phyloP scores from a whole-genome alignment of 345 rosid species.

The Balakata baccata region DNA sequence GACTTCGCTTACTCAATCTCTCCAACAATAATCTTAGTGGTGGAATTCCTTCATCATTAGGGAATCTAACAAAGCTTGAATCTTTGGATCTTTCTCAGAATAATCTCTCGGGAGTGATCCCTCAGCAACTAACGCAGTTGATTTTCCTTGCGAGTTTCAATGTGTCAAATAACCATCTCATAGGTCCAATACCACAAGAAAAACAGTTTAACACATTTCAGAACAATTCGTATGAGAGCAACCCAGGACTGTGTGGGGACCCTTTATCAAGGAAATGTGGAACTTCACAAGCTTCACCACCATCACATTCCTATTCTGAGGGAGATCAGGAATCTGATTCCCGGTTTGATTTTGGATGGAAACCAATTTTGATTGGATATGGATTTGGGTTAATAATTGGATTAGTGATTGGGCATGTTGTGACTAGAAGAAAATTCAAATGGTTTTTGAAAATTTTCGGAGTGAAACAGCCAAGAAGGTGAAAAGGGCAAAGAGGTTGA shows the following conservation, averaged over 20 bases:
- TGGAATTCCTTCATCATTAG: not conserved
- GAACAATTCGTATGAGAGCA: not conserved
- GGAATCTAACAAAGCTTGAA: not conserved
- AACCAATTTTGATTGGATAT: not conserved
- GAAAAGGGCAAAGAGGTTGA: too few relatives aligned
- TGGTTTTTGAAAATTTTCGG: not conserved
- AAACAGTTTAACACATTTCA: constrained; percentile 1
- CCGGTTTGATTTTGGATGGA: constrained; percentile 4
- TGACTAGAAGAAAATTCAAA: not conserved
- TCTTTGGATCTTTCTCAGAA: constrained; percentile 5
- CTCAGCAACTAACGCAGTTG: not conserved
- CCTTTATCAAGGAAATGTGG: not conserved
- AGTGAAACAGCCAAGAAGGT: too few relatives aligned
- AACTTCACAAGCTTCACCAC: not conserved
- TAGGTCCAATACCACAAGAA: not conserved
- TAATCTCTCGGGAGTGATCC: constrained; percentile 5
- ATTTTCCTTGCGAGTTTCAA: not conserved
- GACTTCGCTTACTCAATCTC: not conserved
- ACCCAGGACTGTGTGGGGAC: not conserved
- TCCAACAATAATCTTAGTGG: not conserved
- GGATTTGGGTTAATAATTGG: not conserved
- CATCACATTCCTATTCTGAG: not conserved
- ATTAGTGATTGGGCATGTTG: not conserved
- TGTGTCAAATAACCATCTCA: not conserved
- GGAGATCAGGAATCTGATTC: not conserved